Conservation (phyloP, 2,329 filamentous ascomycete genomes). For the Alternaria sp. region DNA sequence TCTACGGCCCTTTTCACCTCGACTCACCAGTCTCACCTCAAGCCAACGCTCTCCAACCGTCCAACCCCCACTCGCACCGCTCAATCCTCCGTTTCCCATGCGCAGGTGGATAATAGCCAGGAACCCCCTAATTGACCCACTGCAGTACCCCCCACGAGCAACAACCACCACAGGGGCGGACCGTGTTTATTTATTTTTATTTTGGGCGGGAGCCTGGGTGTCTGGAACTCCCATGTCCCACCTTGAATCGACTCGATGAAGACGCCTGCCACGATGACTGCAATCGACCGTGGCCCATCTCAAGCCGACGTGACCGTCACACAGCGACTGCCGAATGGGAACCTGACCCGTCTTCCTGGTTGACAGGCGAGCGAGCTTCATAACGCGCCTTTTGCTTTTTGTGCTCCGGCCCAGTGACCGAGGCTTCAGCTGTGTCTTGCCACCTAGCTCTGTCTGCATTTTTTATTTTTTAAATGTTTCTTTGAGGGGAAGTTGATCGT, state of each 20-base stretch:
- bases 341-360: conserved; percentile 26
- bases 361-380: conserved; percentile 18
- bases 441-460: conserved; percentile 3
- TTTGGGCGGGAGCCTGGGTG: neutral
- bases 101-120: conserved; percentile 4
- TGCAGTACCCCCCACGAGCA: conserved; percentile 10
- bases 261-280: conserved; percentile 10
- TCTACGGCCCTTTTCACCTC: conserved; percentile 6
- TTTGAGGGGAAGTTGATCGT: neutral
- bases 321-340: conserved; percentile 27
- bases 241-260: conserved; percentile 11
- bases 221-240: conserved; percentile 7
- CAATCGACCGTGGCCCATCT: conserved; percentile 9
- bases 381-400: conserved; percentile 12
- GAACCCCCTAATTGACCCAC: conserved; percentile 9
- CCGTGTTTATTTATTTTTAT: neutral
- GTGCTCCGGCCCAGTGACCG: neutral
- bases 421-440: conserved; percentile 15
- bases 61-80: neutral
- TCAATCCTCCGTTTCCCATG: conserved; percentile 11
- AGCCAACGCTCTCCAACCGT: neutral
- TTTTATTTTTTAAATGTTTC: neutral
- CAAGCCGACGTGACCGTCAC: conserved; percentile 10
- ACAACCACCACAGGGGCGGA: conserved; percentile 3
- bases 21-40: neutral